phyloP scores from a whole-genome alignment of 2,329 filamentous ascomycete genomes.

The Ceratocystis albifundus region DNA sequence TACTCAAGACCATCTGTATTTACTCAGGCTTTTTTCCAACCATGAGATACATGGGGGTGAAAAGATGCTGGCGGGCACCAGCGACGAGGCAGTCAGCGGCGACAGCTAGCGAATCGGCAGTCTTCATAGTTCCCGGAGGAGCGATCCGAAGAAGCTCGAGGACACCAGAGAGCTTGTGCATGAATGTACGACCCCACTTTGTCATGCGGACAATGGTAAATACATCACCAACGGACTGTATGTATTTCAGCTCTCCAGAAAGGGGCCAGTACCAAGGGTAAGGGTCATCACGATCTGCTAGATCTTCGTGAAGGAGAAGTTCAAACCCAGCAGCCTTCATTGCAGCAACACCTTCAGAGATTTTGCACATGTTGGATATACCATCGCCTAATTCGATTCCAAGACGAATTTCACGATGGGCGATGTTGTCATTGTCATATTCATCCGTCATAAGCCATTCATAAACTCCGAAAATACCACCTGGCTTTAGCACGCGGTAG shows the following conservation, averaged over 20 bases:
- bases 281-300: conserved; percentile 63
- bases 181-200: conserved; percentile 60
- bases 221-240: conserved; percentile 66
- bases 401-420: conserved; percentile 80
- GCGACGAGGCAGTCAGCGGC: conserved; percentile 79
- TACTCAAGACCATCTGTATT: not conserved
- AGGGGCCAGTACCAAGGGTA: conserved; percentile 93
- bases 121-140: conserved; percentile 80
- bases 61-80: conserved; percentile 79
- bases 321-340: conserved; percentile 83
- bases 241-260: conserved; percentile 71
- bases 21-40: conserved; percentile 66
- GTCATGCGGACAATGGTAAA: conserved; percentile 84
- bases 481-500: conserved; percentile 88
- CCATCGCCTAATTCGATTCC: conserved; percentile 93
- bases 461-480: conserved; percentile 91
- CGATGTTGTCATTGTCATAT: conserved; percentile 79
- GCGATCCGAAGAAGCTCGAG: conserved; percentile 66
- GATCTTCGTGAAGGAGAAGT: conserved; percentile 70
- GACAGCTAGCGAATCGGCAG: conserved; percentile 73
- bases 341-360: conserved; percentile 67
- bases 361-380: conserved; percentile 92
- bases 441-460: conserved; percentile 98
- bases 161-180: conserved; percentile 64
- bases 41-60: conserved; percentile 98